Conservation (phyloP, 805 yeast genomes). For the Zygoascus tannicola region DNA sequence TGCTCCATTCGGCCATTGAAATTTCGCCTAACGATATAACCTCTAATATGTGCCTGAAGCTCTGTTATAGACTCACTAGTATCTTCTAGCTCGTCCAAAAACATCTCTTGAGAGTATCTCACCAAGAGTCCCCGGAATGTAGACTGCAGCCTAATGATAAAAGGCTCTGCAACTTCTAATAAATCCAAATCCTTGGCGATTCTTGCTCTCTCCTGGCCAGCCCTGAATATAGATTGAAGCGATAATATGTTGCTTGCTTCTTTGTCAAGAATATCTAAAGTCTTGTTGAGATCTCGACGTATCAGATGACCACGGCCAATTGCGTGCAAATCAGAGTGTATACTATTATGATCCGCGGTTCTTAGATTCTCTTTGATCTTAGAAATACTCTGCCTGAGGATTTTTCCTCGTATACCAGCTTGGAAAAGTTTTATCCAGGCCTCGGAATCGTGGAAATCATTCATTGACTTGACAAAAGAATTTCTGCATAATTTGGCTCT, state of each 20-base stretch:
- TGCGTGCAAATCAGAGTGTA: constrained; percentile 20
- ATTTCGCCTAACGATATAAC: constrained; percentile 23
- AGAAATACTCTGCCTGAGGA: constrained; percentile 40
- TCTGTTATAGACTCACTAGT: constrained; percentile 20
- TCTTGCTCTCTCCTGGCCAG: constrained; percentile 25
- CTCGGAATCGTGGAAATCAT: constrained; percentile 13
- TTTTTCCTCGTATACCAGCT: constrained; percentile 31
- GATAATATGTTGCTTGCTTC: constrained; percentile 23
- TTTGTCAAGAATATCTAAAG: constrained; percentile 7
- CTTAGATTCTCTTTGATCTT: constrained; percentile 33
- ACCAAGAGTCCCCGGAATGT: constrained; percentile 29
- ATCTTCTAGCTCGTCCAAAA: constrained; percentile 30
- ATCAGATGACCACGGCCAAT: constrained; percentile 19
- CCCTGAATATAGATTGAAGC: constrained; percentile 53
- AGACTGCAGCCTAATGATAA: constrained; percentile 28
- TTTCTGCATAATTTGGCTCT: constrained; percentile 59
- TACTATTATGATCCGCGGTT: constrained; percentile 10
- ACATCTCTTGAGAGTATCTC: constrained; percentile 26
- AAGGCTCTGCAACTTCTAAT: constrained; percentile 15
- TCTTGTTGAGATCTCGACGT: neutral
- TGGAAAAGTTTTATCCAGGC: constrained; percentile 22
- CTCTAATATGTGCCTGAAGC: constrained; percentile 29
- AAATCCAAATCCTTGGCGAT: constrained; percentile 13
- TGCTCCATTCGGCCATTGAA: constrained; percentile 29
- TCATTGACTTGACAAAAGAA: constrained; percentile 11